These are phyloP conservation scores for Hypoxylon lenormandii DNA, from an alignment of 495 filamentous ascomycete species.

Conservation along the genomic window DNA sequence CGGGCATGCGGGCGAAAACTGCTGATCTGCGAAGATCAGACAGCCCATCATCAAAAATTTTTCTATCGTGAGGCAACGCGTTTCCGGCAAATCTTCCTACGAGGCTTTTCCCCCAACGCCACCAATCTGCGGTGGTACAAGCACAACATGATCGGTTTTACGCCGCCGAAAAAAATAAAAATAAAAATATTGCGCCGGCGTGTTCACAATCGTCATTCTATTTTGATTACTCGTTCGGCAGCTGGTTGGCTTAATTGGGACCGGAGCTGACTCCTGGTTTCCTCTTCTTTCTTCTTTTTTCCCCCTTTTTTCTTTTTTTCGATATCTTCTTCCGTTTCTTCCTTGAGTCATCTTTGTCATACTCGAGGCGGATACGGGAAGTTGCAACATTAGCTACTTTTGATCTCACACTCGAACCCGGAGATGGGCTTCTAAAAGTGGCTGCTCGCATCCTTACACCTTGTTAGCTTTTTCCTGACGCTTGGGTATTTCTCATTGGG, in stretches of 20 bases:
- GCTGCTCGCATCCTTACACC: slow-evolving; percentile 25
- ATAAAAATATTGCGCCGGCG: slow-evolving; percentile 7
- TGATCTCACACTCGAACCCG: slow-evolving; percentile 36
- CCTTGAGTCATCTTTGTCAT: slow-evolving; percentile 22
- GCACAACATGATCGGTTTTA: slow-evolving; percentile 22
- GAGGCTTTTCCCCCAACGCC: not conserved
- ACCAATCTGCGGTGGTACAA: slow-evolving; percentile 30
- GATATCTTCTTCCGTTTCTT: not conserved
- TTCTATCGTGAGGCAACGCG: slow-evolving; percentile 32
- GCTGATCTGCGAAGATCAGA: slow-evolving; percentile 26
- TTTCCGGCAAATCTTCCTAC: slow-evolving; percentile 23
- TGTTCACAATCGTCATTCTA: slow-evolving; percentile 20
- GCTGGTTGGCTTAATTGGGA: slow-evolving; percentile 5
- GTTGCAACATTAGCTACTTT: slow-evolving; percentile 27
- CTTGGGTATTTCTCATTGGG: slow-evolving; percentile 1
- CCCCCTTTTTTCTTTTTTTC: slow-evolving; percentile 7
- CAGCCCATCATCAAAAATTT: slow-evolving; percentile 27
- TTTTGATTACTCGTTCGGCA: slow-evolving; percentile 1
- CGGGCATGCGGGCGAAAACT: slow-evolving; percentile 3
- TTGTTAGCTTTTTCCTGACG: slow-evolving; percentile 1
- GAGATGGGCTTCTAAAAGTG: slow-evolving; percentile 27
- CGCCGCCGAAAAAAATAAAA: slow-evolving; percentile 3
- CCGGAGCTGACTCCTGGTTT: not conserved
- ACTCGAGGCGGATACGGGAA: slow-evolving; percentile 37
- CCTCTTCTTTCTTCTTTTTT: not conserved